Evolutionary conservation across 108 stramenopile species (phyloP), one percentile per base, ranked within the genome.

Genomic region (Epithemia pelagica): DNA sequence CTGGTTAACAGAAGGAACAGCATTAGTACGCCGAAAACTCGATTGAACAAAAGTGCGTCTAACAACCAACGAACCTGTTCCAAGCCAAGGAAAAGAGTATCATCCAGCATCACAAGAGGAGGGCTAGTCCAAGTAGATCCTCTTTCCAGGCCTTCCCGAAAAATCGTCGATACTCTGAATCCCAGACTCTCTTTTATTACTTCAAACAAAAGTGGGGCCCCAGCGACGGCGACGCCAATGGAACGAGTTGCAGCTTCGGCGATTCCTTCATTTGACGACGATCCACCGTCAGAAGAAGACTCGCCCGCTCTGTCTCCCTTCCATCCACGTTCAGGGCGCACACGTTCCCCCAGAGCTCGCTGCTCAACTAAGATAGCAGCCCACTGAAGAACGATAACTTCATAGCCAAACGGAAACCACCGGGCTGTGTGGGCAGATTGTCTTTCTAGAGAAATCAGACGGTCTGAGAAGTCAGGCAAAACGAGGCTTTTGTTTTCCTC

Each of bases 331-430:
- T 58, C 56, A 28, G 20, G 27, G 21, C 56, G 31, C 28, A 7
- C 54, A 30, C 46, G 23, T 27, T 69, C 46, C 28, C 55, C 67
- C 0, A 53, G 28, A n/a, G 15, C 78, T 32, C 78, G 74, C 75
- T 95, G 94, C 59, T 87, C 85, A 1, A 56, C 52, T 5, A 95
- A 77, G n/a, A 95, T 58, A 10, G 79, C 81, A 8, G 81, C 70
- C 94, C 94, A 95, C 71, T 92, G 91, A 69, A 83, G 83, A 32
- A 95, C 89, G 18, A 95, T 78, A 2, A 95, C 77, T 69, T 95
- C 94, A 67, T 95, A 95, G 5, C 73, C 70, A 62, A 86, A 95
- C 8, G 94, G 94, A 74, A 87, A 92, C 91, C 91, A 95, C 23
- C 93, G 78, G 15, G 75, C 81, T 27, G 61, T 54, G 25, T 64